These are phyloP conservation scores for Coniella lustricola DNA, from an alignment of 2,329 filamentous ascomycete genomes.

Conservation along the genomic window DNA sequence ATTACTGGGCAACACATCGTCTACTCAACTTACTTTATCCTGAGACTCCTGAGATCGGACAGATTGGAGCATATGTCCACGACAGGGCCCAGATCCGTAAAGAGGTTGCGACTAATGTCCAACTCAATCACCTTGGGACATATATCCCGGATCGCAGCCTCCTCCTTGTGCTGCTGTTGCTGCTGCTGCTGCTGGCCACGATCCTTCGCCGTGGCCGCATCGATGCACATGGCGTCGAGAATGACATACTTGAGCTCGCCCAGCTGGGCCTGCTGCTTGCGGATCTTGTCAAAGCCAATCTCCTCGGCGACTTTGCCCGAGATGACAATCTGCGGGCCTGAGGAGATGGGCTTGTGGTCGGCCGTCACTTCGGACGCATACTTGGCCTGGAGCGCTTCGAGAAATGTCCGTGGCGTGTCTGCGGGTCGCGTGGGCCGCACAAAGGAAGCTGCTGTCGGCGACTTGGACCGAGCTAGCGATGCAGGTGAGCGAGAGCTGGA, in stretches of 20 bases:
- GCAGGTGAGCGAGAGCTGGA: neutral
- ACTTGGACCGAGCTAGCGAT: slow-evolving; percentile 48
- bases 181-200: slow-evolving; percentile 21
- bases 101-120: slow-evolving; percentile 78
- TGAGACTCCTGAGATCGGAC: slow-evolving; percentile 56
- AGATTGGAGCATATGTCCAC: slow-evolving; percentile 65
- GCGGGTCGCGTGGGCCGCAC: slow-evolving; percentile 67
- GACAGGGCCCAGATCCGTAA: slow-evolving; percentile 61
- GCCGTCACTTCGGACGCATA: slow-evolving; percentile 59
- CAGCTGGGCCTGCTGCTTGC: slow-evolving; percentile 68
- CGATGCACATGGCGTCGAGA: slow-evolving; percentile 68
- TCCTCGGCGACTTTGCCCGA: slow-evolving; percentile 85
- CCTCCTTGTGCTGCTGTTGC: too few relatives aligned
- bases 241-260: slow-evolving; percentile 74
- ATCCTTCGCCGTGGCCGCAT: slow-evolving; percentile 26
- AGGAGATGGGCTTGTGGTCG: slow-evolving; percentile 20
- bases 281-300: slow-evolving; percentile 91
- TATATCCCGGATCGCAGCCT: slow-evolving; percentile 41
- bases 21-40: slow-evolving; percentile 56
- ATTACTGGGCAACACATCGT: neutral
- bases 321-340: slow-evolving; percentile 53
- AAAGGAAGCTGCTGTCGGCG: slow-evolving; percentile 74
- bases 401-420: slow-evolving; percentile 64
- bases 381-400: slow-evolving; percentile 74
- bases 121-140: slow-evolving; percentile 68